These are phyloP conservation scores for Hypoxylon sp. DNA, from an alignment of 2,329 filamentous ascomycete species.

Conservation along the genomic window DNA sequence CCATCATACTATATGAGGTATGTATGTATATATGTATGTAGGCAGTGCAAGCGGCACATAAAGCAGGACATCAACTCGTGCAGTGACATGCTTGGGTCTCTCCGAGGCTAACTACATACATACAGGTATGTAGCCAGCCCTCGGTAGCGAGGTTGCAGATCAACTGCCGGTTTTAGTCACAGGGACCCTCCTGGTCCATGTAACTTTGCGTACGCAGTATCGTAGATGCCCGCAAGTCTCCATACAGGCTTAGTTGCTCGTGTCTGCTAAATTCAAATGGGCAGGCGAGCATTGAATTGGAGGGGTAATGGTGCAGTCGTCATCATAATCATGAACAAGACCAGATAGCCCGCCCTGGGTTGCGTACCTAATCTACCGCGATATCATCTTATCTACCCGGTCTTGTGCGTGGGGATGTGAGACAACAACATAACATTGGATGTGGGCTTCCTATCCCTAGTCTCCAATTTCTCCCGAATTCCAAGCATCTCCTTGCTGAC, in stretches of 20 bases:
- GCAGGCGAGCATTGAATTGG: slow-evolving; percentile 25
- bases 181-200: slow-evolving; percentile 24
- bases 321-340: slow-evolving; percentile 22
- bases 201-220: slow-evolving; percentile 10
- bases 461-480: slow-evolving; percentile 4
- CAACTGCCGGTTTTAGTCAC: slow-evolving; percentile 28
- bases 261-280: slow-evolving; percentile 20
- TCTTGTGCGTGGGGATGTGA: slow-evolving; percentile 1
- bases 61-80: slow-evolving; percentile 11
- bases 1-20: neutral
- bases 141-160: slow-evolving; percentile 14
- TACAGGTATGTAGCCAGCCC: neutral
- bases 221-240: slow-evolving; percentile 8
- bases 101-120: slow-evolving; percentile 2
- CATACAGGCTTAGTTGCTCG: slow-evolving; percentile 12
- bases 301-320: slow-evolving; percentile 27
- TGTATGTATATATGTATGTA: too few species aligned
- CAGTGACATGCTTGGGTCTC: slow-evolving; percentile 29
- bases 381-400: slow-evolving; percentile 9
- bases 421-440: slow-evolving; percentile 11
- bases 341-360: slow-evolving; percentile 5
- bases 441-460: slow-evolving; percentile 13
- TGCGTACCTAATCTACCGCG: slow-evolving; percentile 12
- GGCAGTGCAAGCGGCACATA: neutral
- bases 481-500: slow-evolving; percentile 2